Conservation (phyloP, 495 filamentous ascomycete species). For the Alectoria sarmentosa region DNA sequence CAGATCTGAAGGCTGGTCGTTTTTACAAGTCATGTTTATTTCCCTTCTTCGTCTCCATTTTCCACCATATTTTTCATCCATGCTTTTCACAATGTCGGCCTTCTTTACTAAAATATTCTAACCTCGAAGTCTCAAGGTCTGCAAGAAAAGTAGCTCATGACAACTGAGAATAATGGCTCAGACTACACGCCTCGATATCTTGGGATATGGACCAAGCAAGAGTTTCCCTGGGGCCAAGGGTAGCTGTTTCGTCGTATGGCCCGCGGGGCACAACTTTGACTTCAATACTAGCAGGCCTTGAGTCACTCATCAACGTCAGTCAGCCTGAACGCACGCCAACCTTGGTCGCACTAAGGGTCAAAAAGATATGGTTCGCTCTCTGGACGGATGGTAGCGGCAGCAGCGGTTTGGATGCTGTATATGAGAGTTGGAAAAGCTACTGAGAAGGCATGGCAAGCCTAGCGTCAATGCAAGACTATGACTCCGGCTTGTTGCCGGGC, state of each 20-base stretch:
- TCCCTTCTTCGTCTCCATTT: neutral
- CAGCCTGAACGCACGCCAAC: neutral
- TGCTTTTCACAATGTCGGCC: neutral
- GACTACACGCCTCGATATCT: neutral
- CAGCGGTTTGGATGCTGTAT: neutral
- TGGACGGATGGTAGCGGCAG: constrained; percentile 7
- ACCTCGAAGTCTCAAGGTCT: neutral
- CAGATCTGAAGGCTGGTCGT: neutral
- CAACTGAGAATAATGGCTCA: neutral
- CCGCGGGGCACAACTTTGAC: neutral
- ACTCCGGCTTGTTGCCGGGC: neutral
- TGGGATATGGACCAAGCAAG: constrained; percentile 2
- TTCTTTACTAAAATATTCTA: neutral
- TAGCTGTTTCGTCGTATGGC: neutral
- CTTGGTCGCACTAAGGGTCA: neutral
- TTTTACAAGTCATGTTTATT: neutral
- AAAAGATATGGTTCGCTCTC: constrained; percentile 5
- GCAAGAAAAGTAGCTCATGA: constrained; percentile 1
- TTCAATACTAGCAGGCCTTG: neutral
- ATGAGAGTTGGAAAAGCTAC: neutral
- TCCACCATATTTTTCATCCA: neutral
- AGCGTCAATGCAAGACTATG: neutral
- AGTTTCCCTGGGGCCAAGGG: neutral
- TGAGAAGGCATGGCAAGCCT: constrained; percentile 4
- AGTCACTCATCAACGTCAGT: neutral